Percentiles rank a stretch among this genome's conserved stretches.
phyloP scores from a whole-genome alignment of 2,329 filamentous ascomycete genomes.

The Ophiocordyceps camponoti-floridani region DNA sequence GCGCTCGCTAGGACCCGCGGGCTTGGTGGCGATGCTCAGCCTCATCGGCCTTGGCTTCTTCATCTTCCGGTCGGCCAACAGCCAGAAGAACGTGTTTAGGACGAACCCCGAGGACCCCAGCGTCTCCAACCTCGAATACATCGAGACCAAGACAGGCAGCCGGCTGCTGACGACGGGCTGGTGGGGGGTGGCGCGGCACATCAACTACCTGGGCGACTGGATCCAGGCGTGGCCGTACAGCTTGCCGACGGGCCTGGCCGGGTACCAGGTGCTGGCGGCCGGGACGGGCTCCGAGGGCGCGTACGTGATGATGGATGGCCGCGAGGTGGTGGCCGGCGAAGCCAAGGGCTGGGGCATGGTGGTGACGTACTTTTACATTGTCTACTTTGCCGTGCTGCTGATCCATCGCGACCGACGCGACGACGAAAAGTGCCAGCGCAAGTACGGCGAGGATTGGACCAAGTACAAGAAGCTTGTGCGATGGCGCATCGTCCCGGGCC shows the following conservation, averaged over 20 bases:
- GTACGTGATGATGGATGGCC: constrained; percentile 38
- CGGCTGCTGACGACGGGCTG: constrained; percentile 72
- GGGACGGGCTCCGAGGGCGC: constrained; percentile 32
- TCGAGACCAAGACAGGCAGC: constrained; percentile 68
- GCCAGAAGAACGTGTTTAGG: constrained; percentile 87
- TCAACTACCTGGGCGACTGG: constrained; percentile 96
- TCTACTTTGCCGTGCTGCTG: constrained; percentile 79
- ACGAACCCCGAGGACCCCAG: constrained; percentile 67
- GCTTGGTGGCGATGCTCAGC: constrained; percentile 44
- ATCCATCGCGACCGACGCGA: constrained; percentile 76
- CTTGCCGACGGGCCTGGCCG: constrained; percentile 69
- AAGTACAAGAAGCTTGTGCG: constrained; percentile 69
- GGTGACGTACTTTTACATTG: constrained; percentile 84
- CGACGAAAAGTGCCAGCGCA: constrained; percentile 75
- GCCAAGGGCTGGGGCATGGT: constrained; percentile 71
- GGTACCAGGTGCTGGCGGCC: constrained; percentile 52
- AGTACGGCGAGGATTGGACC: constrained; percentile 89
- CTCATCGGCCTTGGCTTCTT: constrained; percentile 61
- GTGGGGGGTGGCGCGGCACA: constrained; percentile 85
- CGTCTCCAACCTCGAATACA: constrained; percentile 66
- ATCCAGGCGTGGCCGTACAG: constrained; percentile 83
- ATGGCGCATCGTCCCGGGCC: constrained; percentile 66
- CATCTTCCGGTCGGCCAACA: constrained; percentile 89
- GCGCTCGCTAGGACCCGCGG: constrained; percentile 52
- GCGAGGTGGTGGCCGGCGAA: constrained; percentile 51